Evolutionary conservation across 495 filamentous ascomycete species (phyloP), one percentile per base, ranked within the genome.

Genomic region (Aspergillus heteromorphus): DNA sequence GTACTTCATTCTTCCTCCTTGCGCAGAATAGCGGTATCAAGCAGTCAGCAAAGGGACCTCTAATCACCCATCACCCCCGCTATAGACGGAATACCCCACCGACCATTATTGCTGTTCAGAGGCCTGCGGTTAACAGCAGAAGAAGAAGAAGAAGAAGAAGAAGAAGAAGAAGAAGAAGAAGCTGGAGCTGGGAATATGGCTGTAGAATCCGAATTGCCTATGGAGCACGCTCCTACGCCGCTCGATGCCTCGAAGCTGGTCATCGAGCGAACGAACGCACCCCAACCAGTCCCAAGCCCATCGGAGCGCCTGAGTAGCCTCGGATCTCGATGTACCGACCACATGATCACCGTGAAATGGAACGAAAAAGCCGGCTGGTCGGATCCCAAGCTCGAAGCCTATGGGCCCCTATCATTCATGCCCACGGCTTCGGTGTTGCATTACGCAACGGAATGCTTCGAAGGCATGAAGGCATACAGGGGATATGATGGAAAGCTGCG

Each of bases 261-360:
- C 42, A 48, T 48, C 43, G 38, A 23, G 0, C 30, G 29, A 25
- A 45, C 40, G n/a, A 45, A 23, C 13, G 2, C 11, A 6, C 54
- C 54, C 0, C 38, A 34, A 1, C 11, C 23, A 1, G 54, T 56
- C 13, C 54, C 54, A 1, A 25, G 43, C 25, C 25, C 42, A 43
- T 16, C 27, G 36, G 31, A 40, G 1, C 18, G 25, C 7, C 17
- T 14, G 16, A 11, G 23, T 13, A 18, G 40, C 27, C 47, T 50
- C 17, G n/a, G 23, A 20, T 51, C 55, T 18, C 40, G 47, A 17
- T 49, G 45, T 25, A 59, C 52, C 31, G 89, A 93, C 63, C 87
- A 93, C 73, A 91, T 91, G 87, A 76, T 92, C 45, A 82, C 79
- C 17, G 81, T 68, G n/a, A 60, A 63, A 34, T 93, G 89, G 88